These are phyloP conservation scores for Bocquillonia castaneifolia DNA, from an alignment of 441 rosid genomes.

Conservation along the genomic window DNA sequence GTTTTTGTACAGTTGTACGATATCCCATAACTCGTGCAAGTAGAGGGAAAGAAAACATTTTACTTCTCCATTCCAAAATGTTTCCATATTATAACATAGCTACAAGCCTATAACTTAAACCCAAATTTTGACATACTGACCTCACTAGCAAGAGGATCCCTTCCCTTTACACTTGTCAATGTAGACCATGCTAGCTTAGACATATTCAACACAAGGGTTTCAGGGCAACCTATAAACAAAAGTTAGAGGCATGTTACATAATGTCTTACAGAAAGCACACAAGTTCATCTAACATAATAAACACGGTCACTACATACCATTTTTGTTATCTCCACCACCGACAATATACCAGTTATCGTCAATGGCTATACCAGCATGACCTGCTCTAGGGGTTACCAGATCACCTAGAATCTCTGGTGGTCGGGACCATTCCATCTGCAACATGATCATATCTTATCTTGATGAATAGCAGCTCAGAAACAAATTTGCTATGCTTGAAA, in stretches of 20 bases:
- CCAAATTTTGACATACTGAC: conserved; percentile 30
- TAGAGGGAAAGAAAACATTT: neutral
- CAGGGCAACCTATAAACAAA: conserved; percentile 58
- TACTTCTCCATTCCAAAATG: neutral
- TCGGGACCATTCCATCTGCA: conserved; percentile 96
- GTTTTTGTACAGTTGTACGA: neutral
- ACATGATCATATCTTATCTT: conserved; percentile 9
- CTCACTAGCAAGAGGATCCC: conserved; percentile 98
- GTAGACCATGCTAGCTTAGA: conserved; percentile 81
- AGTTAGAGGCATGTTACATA: conserved; percentile 1
- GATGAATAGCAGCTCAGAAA: neutral
- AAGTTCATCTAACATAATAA: conserved; percentile 11
- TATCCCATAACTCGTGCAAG: neutral
- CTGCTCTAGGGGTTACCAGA: conserved; percentile 77
- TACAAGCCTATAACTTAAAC: neutral
- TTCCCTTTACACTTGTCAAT: conserved; percentile 60
- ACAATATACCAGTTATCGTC: conserved; percentile 83
- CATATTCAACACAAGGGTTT: conserved; percentile 81
- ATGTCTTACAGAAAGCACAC: neutral
- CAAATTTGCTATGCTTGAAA: neutral
- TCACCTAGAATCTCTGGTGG: conserved; percentile 83
- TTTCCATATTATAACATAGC: conserved; percentile 3
- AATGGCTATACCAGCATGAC: conserved; percentile 77
- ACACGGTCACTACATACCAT: conserved; percentile 44
- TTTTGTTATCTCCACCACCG: conserved; percentile 93